A percentile compares a stretch with the other conserved stretches of the same genome.
Evolutionary conservation across 768 basidiomycete species (phyloP).

Genomic region (Boletus pseudo-olivaceus): DNA sequence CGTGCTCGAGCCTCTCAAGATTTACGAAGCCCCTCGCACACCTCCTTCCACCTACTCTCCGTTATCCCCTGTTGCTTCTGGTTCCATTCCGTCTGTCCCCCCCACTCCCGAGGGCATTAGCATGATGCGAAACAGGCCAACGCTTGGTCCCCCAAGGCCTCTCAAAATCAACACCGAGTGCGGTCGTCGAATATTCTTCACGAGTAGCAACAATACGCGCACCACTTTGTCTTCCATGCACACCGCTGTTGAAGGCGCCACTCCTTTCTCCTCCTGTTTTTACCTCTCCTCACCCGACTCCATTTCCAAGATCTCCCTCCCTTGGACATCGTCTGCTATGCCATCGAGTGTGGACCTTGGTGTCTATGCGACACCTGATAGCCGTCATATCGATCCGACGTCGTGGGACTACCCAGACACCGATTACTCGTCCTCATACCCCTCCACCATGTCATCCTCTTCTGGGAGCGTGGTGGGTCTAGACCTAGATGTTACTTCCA

Average conservation of each 20-base stretch:
- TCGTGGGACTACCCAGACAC: conserved; percentile 46
- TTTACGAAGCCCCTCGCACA: conserved; percentile 46
- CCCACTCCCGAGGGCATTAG: conserved; percentile 55
- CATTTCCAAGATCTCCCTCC: conserved; percentile 34
- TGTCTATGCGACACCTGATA: conserved; percentile 40
- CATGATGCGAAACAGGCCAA: conserved; percentile 37
- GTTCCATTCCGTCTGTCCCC: conserved; percentile 46
- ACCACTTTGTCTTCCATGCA: conserved; percentile 64
- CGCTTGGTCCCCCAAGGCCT: conserved; percentile 34
- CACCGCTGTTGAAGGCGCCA: conserved; percentile 64
- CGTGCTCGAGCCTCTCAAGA: conserved; percentile 35
- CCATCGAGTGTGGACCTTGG: conserved; percentile 39
- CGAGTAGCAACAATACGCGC: conserved; percentile 42
- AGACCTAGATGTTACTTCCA: conserved; percentile 31
- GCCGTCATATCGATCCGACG: conserved; percentile 49
- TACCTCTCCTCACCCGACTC: conserved; percentile 47
- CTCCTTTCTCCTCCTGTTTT: conserved; percentile 55
- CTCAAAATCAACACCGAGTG: conserved; percentile 60
- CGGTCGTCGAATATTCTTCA: conserved; percentile 34
- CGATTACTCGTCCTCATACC: conserved; percentile 48
- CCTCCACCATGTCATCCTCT: conserved; percentile 40
- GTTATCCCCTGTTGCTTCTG: conserved; percentile 36
- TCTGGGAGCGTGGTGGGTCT: conserved; percentile 33
- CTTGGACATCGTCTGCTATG: conserved; percentile 33
- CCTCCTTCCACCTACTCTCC: conserved; percentile 54